Evolutionary conservation across 208 protist species (phyloP).

Genomic region (Acanthamoeba royreba): DNA sequence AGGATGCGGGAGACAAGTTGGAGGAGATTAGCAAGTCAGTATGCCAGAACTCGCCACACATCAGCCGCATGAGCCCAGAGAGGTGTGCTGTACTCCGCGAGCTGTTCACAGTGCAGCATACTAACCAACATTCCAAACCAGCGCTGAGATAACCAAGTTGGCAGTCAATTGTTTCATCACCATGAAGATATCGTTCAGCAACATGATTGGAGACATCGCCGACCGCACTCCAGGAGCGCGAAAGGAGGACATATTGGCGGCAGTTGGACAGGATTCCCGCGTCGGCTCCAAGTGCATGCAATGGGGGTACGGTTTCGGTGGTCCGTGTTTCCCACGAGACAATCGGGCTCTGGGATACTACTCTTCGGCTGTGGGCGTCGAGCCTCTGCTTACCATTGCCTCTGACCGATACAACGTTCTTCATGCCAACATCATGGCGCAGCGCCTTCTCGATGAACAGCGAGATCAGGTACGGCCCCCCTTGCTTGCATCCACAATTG

Average conservation of each 20-base stretch:
- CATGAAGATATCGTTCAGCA: slow-evolving; percentile 75
- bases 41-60: slow-evolving; percentile 45
- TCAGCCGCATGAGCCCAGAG: slow-evolving; percentile 48
- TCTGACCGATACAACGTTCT: slow-evolving; percentile 72
- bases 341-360: slow-evolving; percentile 71
- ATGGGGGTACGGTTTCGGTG: slow-evolving; percentile 75
- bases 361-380: slow-evolving; percentile 52
- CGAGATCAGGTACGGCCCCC: background rate
- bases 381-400: slow-evolving; percentile 66
- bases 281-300: slow-evolving; percentile 75
- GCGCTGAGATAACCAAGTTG: slow-evolving; percentile 72
- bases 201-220: slow-evolving; percentile 75
- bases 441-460: slow-evolving; percentile 57
- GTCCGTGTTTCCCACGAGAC: slow-evolving; percentile 77
- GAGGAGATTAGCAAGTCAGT: slow-evolving; percentile 60
- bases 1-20: slow-evolving; percentile 55
- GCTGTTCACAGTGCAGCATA: background rate
- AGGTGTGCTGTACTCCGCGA: background rate
- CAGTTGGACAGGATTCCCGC: slow-evolving; percentile 73
- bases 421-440: slow-evolving; percentile 61
- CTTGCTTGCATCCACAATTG: background rate
- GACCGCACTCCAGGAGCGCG: slow-evolving; percentile 68
- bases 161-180: slow-evolving; percentile 78
- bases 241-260: slow-evolving; percentile 73
- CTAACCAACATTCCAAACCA: background rate